Evolutionary conservation across 352 stramenopile species (phyloP).

Genomic region (Phytophthora brassicae): DNA sequence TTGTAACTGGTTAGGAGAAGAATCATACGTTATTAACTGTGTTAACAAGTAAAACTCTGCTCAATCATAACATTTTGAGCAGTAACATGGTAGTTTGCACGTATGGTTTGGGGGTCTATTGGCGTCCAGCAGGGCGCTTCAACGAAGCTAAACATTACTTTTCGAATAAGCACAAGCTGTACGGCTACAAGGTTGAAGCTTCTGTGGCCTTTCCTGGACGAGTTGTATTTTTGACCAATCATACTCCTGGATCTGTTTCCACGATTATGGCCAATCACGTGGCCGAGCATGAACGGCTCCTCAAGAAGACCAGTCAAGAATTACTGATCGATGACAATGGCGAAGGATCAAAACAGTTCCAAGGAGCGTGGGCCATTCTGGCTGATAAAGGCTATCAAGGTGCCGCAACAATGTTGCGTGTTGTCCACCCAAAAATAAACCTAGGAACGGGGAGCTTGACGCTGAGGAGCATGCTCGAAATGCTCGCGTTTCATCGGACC

Average conservation of each 20-base stretch:
- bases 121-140: constrained; percentile 1
- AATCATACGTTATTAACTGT: no score
- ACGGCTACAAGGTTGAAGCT: no score
- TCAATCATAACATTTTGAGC: no score
- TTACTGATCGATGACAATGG: constrained; percentile 1
- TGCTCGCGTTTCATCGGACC: constrained; percentile 11
- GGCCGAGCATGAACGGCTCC: background rate
- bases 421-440: constrained; percentile 3
- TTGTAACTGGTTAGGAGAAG: no score
- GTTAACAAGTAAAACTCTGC: no score
- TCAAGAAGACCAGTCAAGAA: constrained; percentile 7
- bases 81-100: no score
- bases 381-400: constrained; percentile 17
- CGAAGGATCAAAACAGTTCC: background rate
- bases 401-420: background rate
- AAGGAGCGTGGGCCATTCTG: no score
- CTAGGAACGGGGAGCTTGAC: background rate
- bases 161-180: constrained; percentile 6
- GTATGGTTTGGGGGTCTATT: no score
- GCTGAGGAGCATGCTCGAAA: constrained; percentile 15
- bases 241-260: constrained; percentile 1
- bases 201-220: constrained; percentile 1
- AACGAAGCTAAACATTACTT: constrained; percentile 9
- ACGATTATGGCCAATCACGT: constrained; percentile 8
- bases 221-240: constrained; percentile 12